Conservation (phyloP, 345 rosid genomes). For the Brassica incana region DNA sequence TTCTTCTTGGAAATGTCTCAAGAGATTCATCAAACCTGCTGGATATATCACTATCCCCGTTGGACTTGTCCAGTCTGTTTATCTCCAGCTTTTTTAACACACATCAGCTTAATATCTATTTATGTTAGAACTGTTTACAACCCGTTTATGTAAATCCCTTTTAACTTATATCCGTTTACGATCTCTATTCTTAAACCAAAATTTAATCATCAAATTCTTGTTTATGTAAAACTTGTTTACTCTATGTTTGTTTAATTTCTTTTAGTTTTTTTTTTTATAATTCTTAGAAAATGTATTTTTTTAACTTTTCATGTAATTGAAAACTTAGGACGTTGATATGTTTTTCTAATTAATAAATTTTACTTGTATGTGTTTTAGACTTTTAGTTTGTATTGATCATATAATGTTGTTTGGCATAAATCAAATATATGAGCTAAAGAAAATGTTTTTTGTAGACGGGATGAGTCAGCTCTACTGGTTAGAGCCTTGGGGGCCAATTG, state of each 20-base stretch:
- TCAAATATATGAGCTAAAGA: neutral
- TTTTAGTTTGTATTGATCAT: no score
- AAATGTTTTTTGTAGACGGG: neutral
- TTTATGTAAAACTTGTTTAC: neutral
- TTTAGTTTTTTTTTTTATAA: no score
- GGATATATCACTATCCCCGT: slow-evolving; percentile 17
- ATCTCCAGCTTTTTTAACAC: neutral
- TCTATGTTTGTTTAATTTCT: neutral
- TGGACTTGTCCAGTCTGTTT: no score
- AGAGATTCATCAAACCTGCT: slow-evolving; percentile 12
- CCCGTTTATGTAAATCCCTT: neutral
- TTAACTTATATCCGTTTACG: neutral
- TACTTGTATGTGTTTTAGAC: neutral
- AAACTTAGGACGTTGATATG: neutral
- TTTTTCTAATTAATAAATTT: neutral
- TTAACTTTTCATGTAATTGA: neutral
- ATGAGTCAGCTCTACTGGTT: no score
- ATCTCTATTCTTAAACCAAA: neutral
- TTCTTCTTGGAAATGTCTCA: slow-evolving; percentile 35
- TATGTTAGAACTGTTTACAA: neutral
- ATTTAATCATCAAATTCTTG: neutral
- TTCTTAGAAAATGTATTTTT: neutral
- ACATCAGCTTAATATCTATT: neutral
- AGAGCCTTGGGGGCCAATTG: no score
- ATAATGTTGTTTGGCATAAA: neutral